These are phyloP conservation scores for Arthrobotrys megalospora DNA, from an alignment of 2,329 filamentous ascomycete genomes.

Conservation along the genomic window DNA sequence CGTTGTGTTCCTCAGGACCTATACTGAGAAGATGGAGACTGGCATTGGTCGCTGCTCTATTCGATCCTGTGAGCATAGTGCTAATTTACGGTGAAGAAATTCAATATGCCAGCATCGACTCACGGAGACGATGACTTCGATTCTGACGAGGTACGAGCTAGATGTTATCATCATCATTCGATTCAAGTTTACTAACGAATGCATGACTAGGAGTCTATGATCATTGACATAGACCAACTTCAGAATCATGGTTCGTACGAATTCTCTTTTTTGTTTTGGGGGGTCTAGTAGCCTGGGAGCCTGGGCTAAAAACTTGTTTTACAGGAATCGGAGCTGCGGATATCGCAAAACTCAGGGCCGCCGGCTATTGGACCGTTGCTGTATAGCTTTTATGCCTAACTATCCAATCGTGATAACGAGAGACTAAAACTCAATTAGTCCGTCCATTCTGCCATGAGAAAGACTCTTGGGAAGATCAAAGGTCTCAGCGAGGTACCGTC, in stretches of 20 bases:
- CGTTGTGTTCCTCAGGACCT: too few relatives aligned
- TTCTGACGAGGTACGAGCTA: conserved; percentile 50
- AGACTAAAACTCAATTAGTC: conserved; percentile 68
- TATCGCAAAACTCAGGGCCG: conserved; percentile 76
- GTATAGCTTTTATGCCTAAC: conserved; percentile 67
- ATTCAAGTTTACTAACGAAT: background rate
- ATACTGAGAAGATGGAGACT: too few relatives aligned
- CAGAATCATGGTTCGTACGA: conserved; percentile 74
- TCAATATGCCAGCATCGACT: conserved; percentile 47
- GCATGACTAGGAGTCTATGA: conserved; percentile 70
- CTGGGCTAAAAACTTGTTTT: conserved; percentile 31
- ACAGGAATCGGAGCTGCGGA: conserved; percentile 75
- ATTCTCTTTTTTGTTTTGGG: background rate
- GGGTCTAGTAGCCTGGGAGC: background rate
- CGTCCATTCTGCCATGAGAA: conserved; percentile 74
- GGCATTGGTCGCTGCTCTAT: background rate
- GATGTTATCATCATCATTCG: background rate
- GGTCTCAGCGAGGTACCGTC: conserved; percentile 67
- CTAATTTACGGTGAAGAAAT: conserved; percentile 9
- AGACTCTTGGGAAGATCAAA: conserved; percentile 77
- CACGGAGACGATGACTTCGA: conserved; percentile 48
- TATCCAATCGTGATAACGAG: background rate
- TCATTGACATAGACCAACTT: conserved; percentile 77
- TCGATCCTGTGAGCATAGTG: background rate
- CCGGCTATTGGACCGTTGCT: conserved; percentile 76